Percentiles rank a stretch among this genome's conserved stretches.
These are phyloP conservation scores for Cardamine resedifolia DNA, from an alignment of 345 rosid genomes.

Conservation along the genomic window DNA sequence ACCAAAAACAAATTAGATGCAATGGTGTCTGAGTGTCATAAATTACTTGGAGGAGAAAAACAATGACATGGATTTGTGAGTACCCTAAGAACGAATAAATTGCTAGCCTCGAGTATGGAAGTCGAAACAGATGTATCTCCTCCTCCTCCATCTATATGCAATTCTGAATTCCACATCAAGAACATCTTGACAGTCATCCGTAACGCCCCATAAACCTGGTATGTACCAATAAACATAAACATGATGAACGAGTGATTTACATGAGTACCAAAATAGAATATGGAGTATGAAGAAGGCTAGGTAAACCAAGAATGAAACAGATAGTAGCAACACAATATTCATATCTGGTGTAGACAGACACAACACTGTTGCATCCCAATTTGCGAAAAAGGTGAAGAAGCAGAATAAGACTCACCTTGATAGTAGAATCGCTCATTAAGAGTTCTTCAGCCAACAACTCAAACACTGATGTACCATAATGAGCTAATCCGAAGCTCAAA, in stretches of 20 bases:
- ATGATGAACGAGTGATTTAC: slow-evolving; percentile 13
- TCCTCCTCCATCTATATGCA: slow-evolving; percentile 84
- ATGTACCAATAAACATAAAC: slow-evolving; percentile 5
- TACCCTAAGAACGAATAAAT: slow-evolving; percentile 93
- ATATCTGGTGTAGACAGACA: not conserved
- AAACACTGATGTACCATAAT: slow-evolving; percentile 90
- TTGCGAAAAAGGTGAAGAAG: slow-evolving; percentile 1
- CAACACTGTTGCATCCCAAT: slow-evolving; percentile 39
- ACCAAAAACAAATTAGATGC: slow-evolving; percentile 5
- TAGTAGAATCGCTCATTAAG: slow-evolving; percentile 90
- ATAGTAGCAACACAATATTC: not conserved
- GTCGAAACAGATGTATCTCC: slow-evolving; percentile 79
- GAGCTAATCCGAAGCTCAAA: slow-evolving; percentile 90
- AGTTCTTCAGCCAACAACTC: slow-evolving; percentile 95
- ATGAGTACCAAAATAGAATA: slow-evolving; percentile 2
- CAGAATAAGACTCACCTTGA: slow-evolving; percentile 54
- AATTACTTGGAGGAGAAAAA: slow-evolving; percentile 28
- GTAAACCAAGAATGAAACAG: slow-evolving; percentile 17
- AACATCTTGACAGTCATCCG: slow-evolving; percentile 98
- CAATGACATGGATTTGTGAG: slow-evolving; percentile 18
- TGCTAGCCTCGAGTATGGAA: slow-evolving; percentile 92
- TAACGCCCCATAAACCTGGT: slow-evolving; percentile 94
- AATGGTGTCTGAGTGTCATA: slow-evolving; percentile 7
- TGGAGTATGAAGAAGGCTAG: slow-evolving; percentile 1
- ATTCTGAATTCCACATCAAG: slow-evolving; percentile 97